Evolutionary conservation across 495 filamentous ascomycete species (phyloP), one percentile per base, ranked within the genome.

Genomic region (Neurospora sp.): DNA sequence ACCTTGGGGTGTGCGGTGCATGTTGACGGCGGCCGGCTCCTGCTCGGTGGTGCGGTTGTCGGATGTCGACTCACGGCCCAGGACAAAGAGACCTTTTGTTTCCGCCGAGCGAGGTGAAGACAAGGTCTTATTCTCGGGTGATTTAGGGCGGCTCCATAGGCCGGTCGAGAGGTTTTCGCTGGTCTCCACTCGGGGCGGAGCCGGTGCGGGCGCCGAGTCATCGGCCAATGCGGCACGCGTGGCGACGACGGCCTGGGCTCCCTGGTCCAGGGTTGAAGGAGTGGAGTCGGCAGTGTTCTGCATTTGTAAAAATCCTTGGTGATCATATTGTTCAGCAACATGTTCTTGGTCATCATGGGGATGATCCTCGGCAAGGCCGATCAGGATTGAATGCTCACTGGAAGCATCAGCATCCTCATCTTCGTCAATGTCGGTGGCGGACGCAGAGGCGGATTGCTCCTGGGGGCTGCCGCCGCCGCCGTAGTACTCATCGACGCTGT

Each of bases 11-110:
- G 69, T 76, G 68, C 75, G 80, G 39, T 72, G 73, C 70, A 80
- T 77, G 31, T 75, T 69, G 69, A 77, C 74, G 44, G 81, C 82
- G 45, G 78, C 81, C 53, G 82, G 80, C 70, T 81, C 77, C 73
- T 79, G 74, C 27, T 78, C 59, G 16, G 81, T 83, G 38, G 78
- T 80, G 27, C 82, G 82, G 71, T 73, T 80, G 41, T 76, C 75
- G 14, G 68, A 59, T 22, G 53, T 31, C 53, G 27, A 61, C 53
- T 61, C 14, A 35, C 27, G 53, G 53, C 53, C 53, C 53, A 16
- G 53, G 27, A 61, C 53, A 65, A 65, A 65, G 27, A 65, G 53
- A 65, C 53, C 27, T 65, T 35, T 65, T 65, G 53, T 31, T 17
- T 16, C 53, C 39, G 81, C 82, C 35, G 82, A 53, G 38, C 76